A percentile compares a stretch with the other conserved stretches of the same genome.
These are phyloP conservation scores for Cadophora malorum DNA, from an alignment of 2,329 filamentous ascomycete species.

Conservation along the genomic window DNA sequence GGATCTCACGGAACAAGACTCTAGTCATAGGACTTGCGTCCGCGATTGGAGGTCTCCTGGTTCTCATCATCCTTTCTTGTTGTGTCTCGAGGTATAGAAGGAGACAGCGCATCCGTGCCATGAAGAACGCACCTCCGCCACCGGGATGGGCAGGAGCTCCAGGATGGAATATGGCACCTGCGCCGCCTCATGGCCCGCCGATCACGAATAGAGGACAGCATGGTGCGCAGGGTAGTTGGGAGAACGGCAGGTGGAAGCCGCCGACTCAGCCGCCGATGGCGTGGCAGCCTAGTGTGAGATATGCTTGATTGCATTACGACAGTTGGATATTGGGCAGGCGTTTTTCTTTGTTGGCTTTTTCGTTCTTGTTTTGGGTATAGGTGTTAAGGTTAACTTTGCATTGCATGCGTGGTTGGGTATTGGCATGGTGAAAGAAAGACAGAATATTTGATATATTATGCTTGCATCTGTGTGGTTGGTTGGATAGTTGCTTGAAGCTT, in stretches of 20 bases:
- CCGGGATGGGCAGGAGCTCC: constrained; percentile 26
- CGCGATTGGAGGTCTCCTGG: constrained; percentile 74
- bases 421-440: not conserved
- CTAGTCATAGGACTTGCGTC: constrained; percentile 82
- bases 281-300: constrained; percentile 33
- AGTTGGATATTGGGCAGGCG: constrained; percentile 18
- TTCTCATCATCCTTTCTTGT: constrained; percentile 74
- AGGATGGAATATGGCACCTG: constrained; percentile 22
- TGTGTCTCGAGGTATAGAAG: constrained; percentile 60
- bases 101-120: constrained; percentile 25
- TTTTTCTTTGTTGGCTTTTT: constrained; percentile 15
- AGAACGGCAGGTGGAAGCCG: constrained; percentile 32
- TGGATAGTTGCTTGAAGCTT: not conserved
- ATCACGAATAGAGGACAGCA: not conserved
- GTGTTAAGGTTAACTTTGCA: constrained; percentile 6
- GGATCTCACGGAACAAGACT: constrained; percentile 77
- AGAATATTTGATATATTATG: not conserved
- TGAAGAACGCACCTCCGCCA: constrained; percentile 28
- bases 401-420: constrained; percentile 9
- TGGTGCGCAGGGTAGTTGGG: constrained; percentile 25
- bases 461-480: not conserved
- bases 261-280: constrained; percentile 21
- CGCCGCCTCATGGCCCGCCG: constrained; percentile 4
- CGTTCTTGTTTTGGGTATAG: constrained; percentile 9
- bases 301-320: constrained; percentile 26